phyloP scores from a whole-genome alignment of 2,329 filamentous ascomycete genomes.

The Stemphylium beticola region DNA sequence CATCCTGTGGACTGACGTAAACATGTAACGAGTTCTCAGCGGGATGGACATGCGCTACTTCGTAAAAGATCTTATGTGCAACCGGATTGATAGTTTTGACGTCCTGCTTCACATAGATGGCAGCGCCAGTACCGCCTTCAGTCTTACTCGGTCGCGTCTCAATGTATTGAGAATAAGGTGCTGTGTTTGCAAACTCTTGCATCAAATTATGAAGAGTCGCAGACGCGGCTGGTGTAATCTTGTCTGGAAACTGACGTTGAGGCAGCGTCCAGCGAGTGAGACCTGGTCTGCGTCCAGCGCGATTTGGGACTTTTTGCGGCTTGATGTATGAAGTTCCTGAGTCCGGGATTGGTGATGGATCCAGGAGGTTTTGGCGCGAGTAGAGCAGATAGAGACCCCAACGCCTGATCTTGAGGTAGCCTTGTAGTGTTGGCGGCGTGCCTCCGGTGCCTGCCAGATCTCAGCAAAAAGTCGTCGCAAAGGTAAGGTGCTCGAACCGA shows the following conservation, averaged over 20 bases:
- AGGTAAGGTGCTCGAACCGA: conserved; percentile 11
- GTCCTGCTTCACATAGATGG: conserved; percentile 37
- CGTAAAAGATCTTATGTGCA: conserved; percentile 41
- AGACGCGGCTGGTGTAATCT: conserved; percentile 30
- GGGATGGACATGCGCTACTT: conserved; percentile 70
- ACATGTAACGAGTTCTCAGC: conserved; percentile 79
- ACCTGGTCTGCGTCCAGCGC: conserved; percentile 25
- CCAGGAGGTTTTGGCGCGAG: conserved; percentile 31
- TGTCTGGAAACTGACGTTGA: conserved; percentile 33
- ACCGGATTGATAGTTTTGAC: conserved; percentile 34
- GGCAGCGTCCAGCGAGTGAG: conserved; percentile 41
- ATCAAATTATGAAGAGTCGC: conserved; percentile 29
- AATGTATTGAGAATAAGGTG: conserved; percentile 29
- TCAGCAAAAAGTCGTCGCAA: conserved; percentile 1
- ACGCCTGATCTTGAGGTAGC: conserved; percentile 38
- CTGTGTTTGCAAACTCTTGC: conserved; percentile 24
- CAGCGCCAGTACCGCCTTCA: conserved; percentile 41
- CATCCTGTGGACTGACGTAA: conserved; percentile 78
- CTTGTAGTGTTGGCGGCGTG: conserved; percentile 38
- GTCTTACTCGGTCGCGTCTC: conserved; percentile 32
- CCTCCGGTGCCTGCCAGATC: conserved; percentile 35
- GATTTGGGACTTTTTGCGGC: conserved; percentile 24
- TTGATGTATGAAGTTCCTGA: conserved; percentile 34
- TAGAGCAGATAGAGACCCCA: conserved; percentile 40
- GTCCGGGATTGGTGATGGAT: conserved; percentile 31